These are phyloP conservation scores for Camellia japonica DNA, from an alignment of 148 eudicot species.

Conservation along the genomic window DNA sequence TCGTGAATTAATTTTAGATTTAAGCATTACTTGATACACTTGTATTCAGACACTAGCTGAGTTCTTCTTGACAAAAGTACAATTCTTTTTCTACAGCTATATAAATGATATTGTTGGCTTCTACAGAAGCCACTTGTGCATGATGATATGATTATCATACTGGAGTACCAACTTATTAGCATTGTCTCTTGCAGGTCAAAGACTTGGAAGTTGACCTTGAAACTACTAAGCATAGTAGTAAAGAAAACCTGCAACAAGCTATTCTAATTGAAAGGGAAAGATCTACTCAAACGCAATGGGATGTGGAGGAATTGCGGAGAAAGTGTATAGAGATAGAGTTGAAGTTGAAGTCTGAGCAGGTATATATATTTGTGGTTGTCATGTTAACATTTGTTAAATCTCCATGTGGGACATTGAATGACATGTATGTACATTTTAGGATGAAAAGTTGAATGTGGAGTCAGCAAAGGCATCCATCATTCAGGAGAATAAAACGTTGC, in stretches of 20 bases:
- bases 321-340: slow-evolving; percentile 70
- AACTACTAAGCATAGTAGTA: slow-evolving; percentile 59
- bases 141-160: not conserved
- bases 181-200: slow-evolving; percentile 54
- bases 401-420: slow-evolving; percentile 14
- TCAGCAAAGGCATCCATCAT: slow-evolving; percentile 35
- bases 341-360: slow-evolving; percentile 69
- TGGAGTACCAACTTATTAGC: not conserved
- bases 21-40: not conserved
- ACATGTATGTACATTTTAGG: slow-evolving; percentile 36
- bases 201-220: slow-evolving; percentile 88
- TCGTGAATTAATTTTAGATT: not conserved
- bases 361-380: slow-evolving; percentile 13
- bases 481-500: slow-evolving; percentile 58
- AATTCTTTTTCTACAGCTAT: not conserved
- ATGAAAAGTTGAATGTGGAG: slow-evolving; percentile 35
- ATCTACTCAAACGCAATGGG: slow-evolving; percentile 81
- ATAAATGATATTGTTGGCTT: not conserved
- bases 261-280: slow-evolving; percentile 64
- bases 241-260: slow-evolving; percentile 74
- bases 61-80: not conserved
- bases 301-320: slow-evolving; percentile 73
- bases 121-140: not conserved
- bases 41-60: not conserved
- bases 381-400: not conserved